Evolutionary conservation across 345 rosid genomes (phyloP).

Genomic region (Eucalyptus brandiana): DNA sequence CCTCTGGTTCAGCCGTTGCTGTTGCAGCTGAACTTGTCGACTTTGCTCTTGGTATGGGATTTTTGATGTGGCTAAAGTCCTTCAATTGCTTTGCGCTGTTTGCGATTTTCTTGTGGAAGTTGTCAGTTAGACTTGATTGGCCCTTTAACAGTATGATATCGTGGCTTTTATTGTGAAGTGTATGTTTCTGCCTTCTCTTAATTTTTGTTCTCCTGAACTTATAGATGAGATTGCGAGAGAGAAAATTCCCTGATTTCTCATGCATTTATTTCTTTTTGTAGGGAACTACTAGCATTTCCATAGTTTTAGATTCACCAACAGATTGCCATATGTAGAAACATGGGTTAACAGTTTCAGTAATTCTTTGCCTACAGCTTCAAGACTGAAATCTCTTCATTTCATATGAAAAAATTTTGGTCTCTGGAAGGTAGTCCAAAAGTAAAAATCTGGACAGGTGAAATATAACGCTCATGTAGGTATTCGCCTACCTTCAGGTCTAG

Average conservation of each 20-base stretch:
- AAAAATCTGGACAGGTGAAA: background rate
- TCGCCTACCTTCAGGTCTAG: background rate
- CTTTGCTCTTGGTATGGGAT: constrained; percentile 64
- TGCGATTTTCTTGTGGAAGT: background rate
- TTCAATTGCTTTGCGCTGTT: background rate
- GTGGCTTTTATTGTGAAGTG: background rate
- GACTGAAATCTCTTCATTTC: background rate
- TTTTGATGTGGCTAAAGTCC: background rate
- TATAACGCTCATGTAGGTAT: background rate
- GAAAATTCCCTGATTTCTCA: background rate
- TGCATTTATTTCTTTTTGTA: background rate
- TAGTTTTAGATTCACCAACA: background rate
- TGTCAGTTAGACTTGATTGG: background rate
- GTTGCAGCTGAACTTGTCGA: constrained; percentile 82
- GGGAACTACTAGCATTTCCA: background rate
- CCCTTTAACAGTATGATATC: background rate
- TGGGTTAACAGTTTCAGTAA: background rate
- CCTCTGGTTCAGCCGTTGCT: constrained; percentile 94
- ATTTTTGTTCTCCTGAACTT: background rate
- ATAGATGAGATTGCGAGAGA: background rate
- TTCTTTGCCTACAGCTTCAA: background rate
- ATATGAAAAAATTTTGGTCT: background rate
- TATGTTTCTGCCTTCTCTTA: background rate
- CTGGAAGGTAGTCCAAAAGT: background rate
- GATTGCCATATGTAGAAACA: background rate